Evolutionary conservation across 139 green algal species (phyloP), one percentile per base, ranked within the genome.

Genomic region (Microglena sp.): DNA sequence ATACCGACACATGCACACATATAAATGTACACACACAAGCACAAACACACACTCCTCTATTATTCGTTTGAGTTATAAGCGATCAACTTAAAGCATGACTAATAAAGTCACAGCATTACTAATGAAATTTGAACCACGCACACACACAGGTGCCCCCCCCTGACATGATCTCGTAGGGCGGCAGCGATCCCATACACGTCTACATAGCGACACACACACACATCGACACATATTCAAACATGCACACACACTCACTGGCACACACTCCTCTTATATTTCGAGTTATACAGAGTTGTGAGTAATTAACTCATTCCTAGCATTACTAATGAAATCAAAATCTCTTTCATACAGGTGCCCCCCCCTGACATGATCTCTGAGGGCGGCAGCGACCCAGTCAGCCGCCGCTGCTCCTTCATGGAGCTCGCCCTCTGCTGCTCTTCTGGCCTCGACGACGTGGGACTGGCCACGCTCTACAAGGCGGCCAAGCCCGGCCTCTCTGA

Each of bases 341-440:
- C 8, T 50, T 8, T 50, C 11, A 8, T 50, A 15, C 77, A 82
- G 2, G 67, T 88, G 60, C 75, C 82, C 4, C 73, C 77, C 0
- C 43, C 68, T 5, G 78, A 84, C 43, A 62, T 70, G 8, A 75
- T 89, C 21, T 62, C 68, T 8, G 84, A 92, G 33, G 87, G 86
- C 22, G 87, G 90, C 31, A 60, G 72, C 34, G 78, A 69, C 22
- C 75, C 78, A 5, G 68, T 62, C 28, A 68, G 80, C 35, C 75
- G 84, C 33, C 75, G 82, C 6, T 86, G 73, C 62, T 84, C 88
- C 0, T 98, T 92, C 70, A 72, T 95, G 63, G 92, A 97, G 65
- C 78, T 95, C 29, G 78, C 86, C 5, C 70, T 93, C 34, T 70
- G 67, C 21, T 74, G 97, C 35, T 76, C 77, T 4, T 67, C 67